A percentile compares a stretch with the other conserved stretches of the same genome.
phyloP scores from a whole-genome alignment of 352 stramenopile genomes.

The Phytophthora multivora region DNA sequence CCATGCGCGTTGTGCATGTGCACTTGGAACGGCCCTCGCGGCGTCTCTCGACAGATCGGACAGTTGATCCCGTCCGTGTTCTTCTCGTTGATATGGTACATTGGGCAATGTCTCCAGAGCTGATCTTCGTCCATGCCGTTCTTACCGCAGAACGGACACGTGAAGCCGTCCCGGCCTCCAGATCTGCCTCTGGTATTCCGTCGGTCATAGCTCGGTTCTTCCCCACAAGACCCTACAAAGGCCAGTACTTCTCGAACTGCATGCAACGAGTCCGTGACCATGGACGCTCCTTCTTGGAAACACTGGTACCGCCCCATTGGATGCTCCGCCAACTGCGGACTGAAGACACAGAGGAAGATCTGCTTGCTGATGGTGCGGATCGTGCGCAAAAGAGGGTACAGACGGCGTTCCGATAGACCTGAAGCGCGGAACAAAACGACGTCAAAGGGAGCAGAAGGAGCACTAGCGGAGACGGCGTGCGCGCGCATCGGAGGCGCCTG shows the following conservation, averaged over 20 bases:
- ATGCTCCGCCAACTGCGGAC: slow-evolving; percentile 72
- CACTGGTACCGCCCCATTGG: slow-evolving; percentile 75
- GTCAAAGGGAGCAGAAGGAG: slow-evolving; percentile 50
- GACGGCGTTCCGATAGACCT: slow-evolving; percentile 50
- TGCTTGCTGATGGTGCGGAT: slow-evolving; percentile 79
- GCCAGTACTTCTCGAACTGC: slow-evolving; percentile 67
- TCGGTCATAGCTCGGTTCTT: slow-evolving; percentile 9
- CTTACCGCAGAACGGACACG: slow-evolving; percentile 79
- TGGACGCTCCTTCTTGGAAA: slow-evolving; percentile 79
- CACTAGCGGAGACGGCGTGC: slow-evolving; percentile 7
- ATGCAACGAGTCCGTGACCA: slow-evolving; percentile 78
- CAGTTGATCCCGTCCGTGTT: slow-evolving; percentile 74
- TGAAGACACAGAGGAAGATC: slow-evolving; percentile 88
- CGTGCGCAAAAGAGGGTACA: slow-evolving; percentile 61
- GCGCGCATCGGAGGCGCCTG: slow-evolving; percentile 14
- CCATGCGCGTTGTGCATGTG: slow-evolving; percentile 88
- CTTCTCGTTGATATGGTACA: slow-evolving; percentile 89
- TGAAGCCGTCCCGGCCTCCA: slow-evolving; percentile 39
- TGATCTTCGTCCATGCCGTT: slow-evolving; percentile 78
- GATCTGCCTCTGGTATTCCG: slow-evolving; percentile 28
- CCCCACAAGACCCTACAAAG: slow-evolving; percentile 62
- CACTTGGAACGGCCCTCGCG: slow-evolving; percentile 79
- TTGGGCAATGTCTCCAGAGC: slow-evolving; percentile 81
- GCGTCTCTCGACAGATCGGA: slow-evolving; percentile 72
- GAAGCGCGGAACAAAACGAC: slow-evolving; percentile 69